Evolutionary conservation across 192 early-diverging fungal genomes (phyloP), one percentile per base, ranked within the genome.

Genomic region (Blastocladiella britannica): DNA sequence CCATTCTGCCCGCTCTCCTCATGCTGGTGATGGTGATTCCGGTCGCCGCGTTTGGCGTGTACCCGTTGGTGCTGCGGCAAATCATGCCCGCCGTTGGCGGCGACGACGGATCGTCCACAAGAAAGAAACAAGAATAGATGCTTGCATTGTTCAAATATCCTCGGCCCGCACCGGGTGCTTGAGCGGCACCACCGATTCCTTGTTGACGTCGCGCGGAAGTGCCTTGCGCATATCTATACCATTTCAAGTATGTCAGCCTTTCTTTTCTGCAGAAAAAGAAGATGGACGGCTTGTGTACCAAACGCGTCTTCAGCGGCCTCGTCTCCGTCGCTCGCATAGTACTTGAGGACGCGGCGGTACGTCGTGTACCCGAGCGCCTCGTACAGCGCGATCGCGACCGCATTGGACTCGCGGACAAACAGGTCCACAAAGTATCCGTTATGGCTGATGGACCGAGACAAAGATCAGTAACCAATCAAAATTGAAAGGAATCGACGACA

Each of bases 401-500:
- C 64, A 68, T 98, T 98, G 3, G 90, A 91, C n/a, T 75, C 67
- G 4, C 94, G 70, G 8, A 98, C 94, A 70, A 93, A 98, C 55
- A 98, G 70, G 74, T 98, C 94, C 3, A 98, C 92, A 75, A 91
- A 93, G 61, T 83, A 93, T 3, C 83, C 77, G 64, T 86, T 66
- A 60, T 98, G 85, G 25, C 80, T 82, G 51, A 25, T 12, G 52
- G 23, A 9, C 15, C 2, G 15, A 0, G 51, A 55, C 24, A 64
- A 52, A 26, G 60, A 60, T 53, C 26, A 51, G 52, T 28, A 25
- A 59, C 12, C 54, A 22, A 23, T 51, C 56, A n/a, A n/a, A n/a
- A n/a, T n/a, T 57, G 58, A 37, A 12, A 53, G 25, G 20, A 7
- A 8, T 2, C 8, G 26, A 53, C 20, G 43, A 25, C 24, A 51